phyloP scores from a whole-genome alignment of 2,329 filamentous ascomycete genomes.

The Colletotrichum simmondsii region DNA sequence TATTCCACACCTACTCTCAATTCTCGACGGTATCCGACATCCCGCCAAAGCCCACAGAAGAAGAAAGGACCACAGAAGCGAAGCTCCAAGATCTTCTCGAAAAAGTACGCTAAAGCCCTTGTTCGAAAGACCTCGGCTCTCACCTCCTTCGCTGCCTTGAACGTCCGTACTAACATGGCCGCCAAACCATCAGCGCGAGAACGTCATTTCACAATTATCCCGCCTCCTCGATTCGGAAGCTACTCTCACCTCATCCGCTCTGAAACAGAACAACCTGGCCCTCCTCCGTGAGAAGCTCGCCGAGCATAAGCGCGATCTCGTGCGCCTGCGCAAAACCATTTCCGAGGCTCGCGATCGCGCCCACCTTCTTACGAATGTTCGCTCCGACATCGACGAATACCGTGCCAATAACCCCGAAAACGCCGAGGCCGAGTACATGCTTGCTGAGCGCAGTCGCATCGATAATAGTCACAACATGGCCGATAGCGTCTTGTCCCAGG shows the following conservation, averaged over 20 bases:
- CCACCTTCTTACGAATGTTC: conserved; percentile 90
- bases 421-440: conserved; percentile 96
- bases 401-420: conserved; percentile 82
- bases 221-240: conserved; percentile 95
- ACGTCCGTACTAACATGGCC: conserved; percentile 2
- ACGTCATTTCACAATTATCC: conserved; percentile 82
- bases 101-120: conserved; percentile 66
- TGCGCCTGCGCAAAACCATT: conserved; percentile 78
- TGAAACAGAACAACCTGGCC: conserved; percentile 97
- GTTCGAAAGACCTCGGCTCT: not conserved
- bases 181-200: conserved; percentile 80
- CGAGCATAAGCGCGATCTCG: conserved; percentile 86
- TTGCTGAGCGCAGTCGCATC: conserved; percentile 85
- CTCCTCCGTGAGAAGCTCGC: conserved; percentile 90
- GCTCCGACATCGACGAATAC: conserved; percentile 92
- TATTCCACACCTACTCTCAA: conserved; percentile 90
- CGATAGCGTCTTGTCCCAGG: conserved; percentile 91
- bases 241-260: conserved; percentile 84
- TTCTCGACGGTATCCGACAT: conserved; percentile 85
- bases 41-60: conserved; percentile 83
- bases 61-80: conserved; percentile 82
- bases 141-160: not conserved
- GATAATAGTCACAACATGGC: conserved; percentile 91
- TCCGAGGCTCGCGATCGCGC: conserved; percentile 84
- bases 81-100: conserved; percentile 88